A percentile compares a stretch with the other conserved stretches of the same genome.
phyloP scores from a whole-genome alignment of 495 filamentous ascomycete species.

The Penicillium verhagenii region DNA sequence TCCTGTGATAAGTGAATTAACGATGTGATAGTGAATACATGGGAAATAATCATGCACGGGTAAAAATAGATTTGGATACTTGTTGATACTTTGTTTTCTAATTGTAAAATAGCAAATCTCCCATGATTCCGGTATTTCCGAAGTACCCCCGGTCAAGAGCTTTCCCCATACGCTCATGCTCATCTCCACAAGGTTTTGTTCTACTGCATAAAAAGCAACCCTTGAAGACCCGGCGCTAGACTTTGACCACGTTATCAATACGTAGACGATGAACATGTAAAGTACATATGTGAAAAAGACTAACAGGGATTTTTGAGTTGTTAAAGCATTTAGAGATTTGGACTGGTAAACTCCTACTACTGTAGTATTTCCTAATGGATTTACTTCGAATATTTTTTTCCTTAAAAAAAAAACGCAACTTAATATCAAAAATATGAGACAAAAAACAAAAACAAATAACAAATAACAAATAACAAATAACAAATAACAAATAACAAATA shows the following conservation, averaged over 20 bases:
- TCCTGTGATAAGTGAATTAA: neutral
- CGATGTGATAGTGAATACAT: neutral
- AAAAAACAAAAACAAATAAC: no score
- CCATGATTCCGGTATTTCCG: neutral
- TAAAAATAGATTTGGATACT: neutral
- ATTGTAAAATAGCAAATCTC: neutral
- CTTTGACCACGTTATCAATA: neutral
- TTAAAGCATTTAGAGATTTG: no score
- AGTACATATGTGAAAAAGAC: no score
- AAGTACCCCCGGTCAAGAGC: neutral
- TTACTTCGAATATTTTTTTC: no score
- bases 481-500: no score
- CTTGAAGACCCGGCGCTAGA: neutral
- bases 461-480: no score
- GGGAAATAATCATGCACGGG: neutral
- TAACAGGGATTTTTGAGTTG: no score
- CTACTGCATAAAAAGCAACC: neutral
- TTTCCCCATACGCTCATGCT: neutral
- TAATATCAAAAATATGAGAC: no score
- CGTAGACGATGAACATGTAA: no score
- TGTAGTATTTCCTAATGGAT: no score
- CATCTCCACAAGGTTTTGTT: slow-evolving; percentile 1
- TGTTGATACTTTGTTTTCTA: neutral
- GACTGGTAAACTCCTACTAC: no score
- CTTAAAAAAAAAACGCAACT: no score